phyloP scores from a whole-genome alignment of 768 basidiomycete genomes.

The Wakefieldia striispora region DNA sequence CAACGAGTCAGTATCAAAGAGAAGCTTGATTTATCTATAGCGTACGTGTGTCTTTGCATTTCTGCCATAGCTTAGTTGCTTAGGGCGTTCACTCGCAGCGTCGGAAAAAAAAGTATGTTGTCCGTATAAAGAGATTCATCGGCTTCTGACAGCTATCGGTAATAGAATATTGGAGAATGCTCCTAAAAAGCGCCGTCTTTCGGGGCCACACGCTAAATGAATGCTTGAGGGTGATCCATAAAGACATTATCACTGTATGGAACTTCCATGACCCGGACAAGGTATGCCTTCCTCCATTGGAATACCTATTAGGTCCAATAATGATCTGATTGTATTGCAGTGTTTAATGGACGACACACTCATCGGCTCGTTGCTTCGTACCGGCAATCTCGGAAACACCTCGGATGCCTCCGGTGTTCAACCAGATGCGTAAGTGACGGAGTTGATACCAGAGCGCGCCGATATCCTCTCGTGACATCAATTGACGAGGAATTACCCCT shows the following conservation, averaged over 20 bases:
- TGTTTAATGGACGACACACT: slow-evolving; percentile 8
- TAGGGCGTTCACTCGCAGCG: background rate
- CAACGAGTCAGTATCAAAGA: slow-evolving; percentile 17
- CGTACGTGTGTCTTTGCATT: background rate
- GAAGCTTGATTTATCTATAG: slow-evolving; percentile 14
- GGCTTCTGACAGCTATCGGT: background rate
- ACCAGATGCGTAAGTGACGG: background rate
- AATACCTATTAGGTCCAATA: background rate
- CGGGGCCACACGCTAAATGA: slow-evolving; percentile 2
- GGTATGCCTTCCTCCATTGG: background rate
- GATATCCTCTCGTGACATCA: no score
- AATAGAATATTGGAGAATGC: slow-evolving; percentile 12
- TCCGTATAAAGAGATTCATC: no score
- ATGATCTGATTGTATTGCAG: background rate
- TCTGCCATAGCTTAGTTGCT: background rate
- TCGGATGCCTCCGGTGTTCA: background rate
- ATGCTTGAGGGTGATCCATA: slow-evolving; percentile 12
- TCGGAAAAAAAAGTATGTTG: slow-evolving; percentile 14
- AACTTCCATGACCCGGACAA: slow-evolving; percentile 14
- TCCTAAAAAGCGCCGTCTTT: slow-evolving; percentile 8
- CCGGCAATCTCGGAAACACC: background rate
- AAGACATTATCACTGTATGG: slow-evolving; percentile 11
- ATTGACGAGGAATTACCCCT: background rate
- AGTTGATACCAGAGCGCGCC: no score
- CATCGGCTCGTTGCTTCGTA: background rate